Base-by-base conservation (phyloP, 192 early-diverging fungal species). In the Entomortierella beljakovae region DNA sequence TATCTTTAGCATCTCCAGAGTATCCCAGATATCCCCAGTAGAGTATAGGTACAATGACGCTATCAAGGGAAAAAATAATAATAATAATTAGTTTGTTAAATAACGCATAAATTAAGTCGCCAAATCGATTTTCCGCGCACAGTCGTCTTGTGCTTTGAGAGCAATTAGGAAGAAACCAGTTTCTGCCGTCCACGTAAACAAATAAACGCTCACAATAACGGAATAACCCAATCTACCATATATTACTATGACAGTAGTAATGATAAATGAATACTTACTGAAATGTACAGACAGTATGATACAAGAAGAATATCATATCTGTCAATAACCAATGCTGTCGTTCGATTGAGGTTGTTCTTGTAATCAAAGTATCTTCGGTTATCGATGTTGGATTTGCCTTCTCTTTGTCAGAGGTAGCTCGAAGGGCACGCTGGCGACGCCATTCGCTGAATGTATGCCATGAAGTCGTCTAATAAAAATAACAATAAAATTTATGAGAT, bases 401-500 rank as follows among this genome's bases (percentile, higher is more conserved):
- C 28, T 66, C 29, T 16, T 50, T 43, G 2, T 29, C 15, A 15
- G 10, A 15, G 10, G 32, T 20, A 7, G 28, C 3, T 25, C 58
- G 61, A 8, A 61, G 29, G 15, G 58, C 67, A 0, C 61, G 75
- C 29, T 79, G 54, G 52, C 75, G 66, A 22, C 75, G 75, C 75
- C 75, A 79, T 65, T 79, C 67, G 34, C 75, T 79, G 9, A 79
- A 40, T 6, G 75, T 79, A 22, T 79, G 75, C 75, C 75, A 70
- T 26, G 75, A 69, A 6, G 65, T 62, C 23, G 67, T 70, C 75
- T 79, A 70, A 8, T 66, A 26, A 66, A 40, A 46, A 9, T 31
- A 49, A 57, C 22, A 51, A 26, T 20, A 25, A 53, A 8, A 13
- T 43, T 13, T 43, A 43, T 43, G 42, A 11, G 23, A 15, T 26